Conservation (phyloP, 148 eudicot species). For the Fagopyrum homotropicum region DNA sequence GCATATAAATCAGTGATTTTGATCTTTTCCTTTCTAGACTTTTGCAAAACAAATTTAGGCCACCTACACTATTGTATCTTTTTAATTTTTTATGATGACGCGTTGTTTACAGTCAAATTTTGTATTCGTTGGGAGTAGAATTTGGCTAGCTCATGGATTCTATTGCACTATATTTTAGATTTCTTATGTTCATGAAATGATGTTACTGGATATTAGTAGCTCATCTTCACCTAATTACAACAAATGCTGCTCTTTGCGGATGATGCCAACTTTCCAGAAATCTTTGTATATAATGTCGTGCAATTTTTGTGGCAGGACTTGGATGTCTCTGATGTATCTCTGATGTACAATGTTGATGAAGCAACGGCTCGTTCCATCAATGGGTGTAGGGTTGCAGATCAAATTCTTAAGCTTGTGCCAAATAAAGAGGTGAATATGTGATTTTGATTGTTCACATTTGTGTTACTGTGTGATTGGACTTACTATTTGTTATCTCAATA, state of each 20-base stretch:
- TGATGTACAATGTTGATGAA: conserved; percentile 68
- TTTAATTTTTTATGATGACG: too few species aligned
- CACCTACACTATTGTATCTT: too few species aligned
- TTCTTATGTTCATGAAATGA: not conserved
- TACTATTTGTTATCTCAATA: not conserved
- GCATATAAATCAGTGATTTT: not conserved
- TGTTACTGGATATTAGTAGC: not conserved
- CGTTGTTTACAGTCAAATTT: too few species aligned
- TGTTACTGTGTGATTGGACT: conserved; percentile 9
- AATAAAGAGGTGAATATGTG: conserved; percentile 44
- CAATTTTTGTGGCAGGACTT: conserved; percentile 41
- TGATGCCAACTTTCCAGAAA: not conserved
- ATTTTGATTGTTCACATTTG: not conserved
- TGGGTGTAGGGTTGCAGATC: conserved; percentile 93
- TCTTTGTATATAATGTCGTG: not conserved
- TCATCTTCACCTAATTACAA: not conserved
- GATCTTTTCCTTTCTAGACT: too few species aligned
- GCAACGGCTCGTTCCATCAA: conserved; percentile 88
- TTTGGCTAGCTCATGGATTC: too few species aligned
- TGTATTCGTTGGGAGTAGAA: too few species aligned
- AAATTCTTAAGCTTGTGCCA: conserved; percentile 85
- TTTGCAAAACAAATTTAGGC: too few species aligned
- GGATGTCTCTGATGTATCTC: conserved; percentile 67
- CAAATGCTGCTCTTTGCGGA: not conserved
- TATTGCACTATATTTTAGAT: not conserved